A percentile compares a stretch with the other conserved stretches of the same genome.
phyloP scores from a whole-genome alignment of 805 yeast species.

The Candida nitratophila region DNA sequence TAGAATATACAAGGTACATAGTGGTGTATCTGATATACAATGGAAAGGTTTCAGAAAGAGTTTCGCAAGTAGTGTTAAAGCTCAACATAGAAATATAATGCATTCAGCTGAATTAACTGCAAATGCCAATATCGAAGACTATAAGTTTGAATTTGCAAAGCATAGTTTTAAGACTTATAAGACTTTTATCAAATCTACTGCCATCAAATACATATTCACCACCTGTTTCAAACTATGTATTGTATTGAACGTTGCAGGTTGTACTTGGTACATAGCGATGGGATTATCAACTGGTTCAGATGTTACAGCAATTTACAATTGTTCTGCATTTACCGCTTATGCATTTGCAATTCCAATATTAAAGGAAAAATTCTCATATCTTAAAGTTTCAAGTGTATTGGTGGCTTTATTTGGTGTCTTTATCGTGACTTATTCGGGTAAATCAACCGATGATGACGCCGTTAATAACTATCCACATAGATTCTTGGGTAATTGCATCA shows the following conservation, averaged over 20 bases:
- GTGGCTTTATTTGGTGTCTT: conserved; percentile 72
- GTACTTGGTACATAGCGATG: conserved; percentile 84
- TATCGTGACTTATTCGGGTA: conserved; percentile 65
- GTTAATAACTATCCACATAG: conserved; percentile 45
- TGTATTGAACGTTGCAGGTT: conserved; percentile 68
- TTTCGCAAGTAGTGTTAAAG: conserved; percentile 29
- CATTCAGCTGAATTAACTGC: conserved; percentile 30
- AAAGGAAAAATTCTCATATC: conserved; percentile 54
- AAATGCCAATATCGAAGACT: conserved; percentile 19
- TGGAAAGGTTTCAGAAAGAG: conserved; percentile 27
- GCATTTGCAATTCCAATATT: conserved; percentile 74
- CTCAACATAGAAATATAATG: conserved; percentile 35
- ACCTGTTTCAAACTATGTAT: conserved; percentile 40
- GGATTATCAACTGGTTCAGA: conserved; percentile 74
- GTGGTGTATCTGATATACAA: conserved; percentile 4
- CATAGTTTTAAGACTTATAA: conserved; percentile 17
- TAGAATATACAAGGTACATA: not conserved
- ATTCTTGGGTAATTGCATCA: conserved; percentile 61
- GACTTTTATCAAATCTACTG: conserved; percentile 33
- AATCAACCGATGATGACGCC: conserved; percentile 11
- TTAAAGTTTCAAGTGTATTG: conserved; percentile 60
- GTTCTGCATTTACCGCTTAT: conserved; percentile 84
- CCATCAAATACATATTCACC: conserved; percentile 39
- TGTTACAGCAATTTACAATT: conserved; percentile 85
- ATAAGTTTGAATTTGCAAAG: conserved; percentile 24